A percentile compares a stretch with the other conserved stretches of the same genome.
Evolutionary conservation across 371 early-diverging fungal species (phyloP).

Genomic region (Blakeslea trispora): DNA sequence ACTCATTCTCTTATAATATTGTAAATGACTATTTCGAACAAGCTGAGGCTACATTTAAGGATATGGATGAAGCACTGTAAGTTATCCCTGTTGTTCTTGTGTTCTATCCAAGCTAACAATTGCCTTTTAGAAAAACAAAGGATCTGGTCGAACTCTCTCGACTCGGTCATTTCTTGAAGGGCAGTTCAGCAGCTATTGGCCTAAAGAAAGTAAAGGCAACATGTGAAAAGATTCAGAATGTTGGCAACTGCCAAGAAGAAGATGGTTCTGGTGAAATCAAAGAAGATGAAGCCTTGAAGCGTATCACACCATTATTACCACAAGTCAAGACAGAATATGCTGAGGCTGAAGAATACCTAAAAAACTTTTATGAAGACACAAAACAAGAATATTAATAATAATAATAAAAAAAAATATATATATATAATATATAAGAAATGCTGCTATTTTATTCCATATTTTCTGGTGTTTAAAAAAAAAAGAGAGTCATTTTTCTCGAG

Average conservation of each 20-base stretch:
- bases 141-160: conserved; percentile 74
- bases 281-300: conserved; percentile 63
- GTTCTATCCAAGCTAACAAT: too few relatives aligned
- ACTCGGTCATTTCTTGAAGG: conserved; percentile 91
- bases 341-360: conserved; percentile 75
- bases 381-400: conserved; percentile 27
- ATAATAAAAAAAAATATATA: too few relatives aligned
- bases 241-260: conserved; percentile 77
- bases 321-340: conserved; percentile 71
- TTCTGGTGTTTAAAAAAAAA: too few relatives aligned
- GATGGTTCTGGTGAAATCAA: conserved; percentile 53
- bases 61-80: conserved; percentile 74
- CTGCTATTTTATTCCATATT: too few relatives aligned
- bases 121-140: conserved; percentile 61
- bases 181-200: conserved; percentile 89
- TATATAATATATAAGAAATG: too few relatives aligned
- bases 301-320: conserved; percentile 61
- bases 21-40: conserved; percentile 78
- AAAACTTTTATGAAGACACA: conserved; percentile 68
- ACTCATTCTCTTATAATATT: conserved; percentile 71
- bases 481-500: too few relatives aligned
- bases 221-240: conserved; percentile 87
- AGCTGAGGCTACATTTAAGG: conserved; percentile 67
- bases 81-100: too few relatives aligned
- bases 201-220: conserved; percentile 77